A percentile compares a stretch with the other conserved stretches of the same genome.
Evolutionary conservation across 2,329 filamentous ascomycete species (phyloP).

Genomic region (Sarocladium brachiariae): DNA sequence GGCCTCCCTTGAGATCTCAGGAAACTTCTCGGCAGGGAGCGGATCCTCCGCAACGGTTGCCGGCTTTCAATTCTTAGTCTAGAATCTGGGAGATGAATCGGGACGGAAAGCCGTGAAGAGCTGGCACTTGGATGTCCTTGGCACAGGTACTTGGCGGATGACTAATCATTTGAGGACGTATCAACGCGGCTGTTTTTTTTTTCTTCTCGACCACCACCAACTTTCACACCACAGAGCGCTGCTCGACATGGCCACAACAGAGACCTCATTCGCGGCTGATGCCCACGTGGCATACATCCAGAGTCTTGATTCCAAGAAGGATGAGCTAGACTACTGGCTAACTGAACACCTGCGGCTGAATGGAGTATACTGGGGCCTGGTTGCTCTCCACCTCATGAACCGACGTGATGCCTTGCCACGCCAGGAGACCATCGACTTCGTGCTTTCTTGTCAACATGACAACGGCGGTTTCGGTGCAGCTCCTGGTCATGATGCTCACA

Average conservation of each 20-base stretch:
- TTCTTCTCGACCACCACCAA: background rate
- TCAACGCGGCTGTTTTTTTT: background rate
- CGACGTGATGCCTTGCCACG: constrained; percentile 76
- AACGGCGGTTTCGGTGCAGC: constrained; percentile 90
- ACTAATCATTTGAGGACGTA: background rate
- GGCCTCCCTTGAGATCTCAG: no score
- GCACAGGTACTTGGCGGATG: background rate
- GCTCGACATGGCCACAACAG: constrained; percentile 4
- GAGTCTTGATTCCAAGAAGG: constrained; percentile 81
- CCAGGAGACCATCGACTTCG: constrained; percentile 77
- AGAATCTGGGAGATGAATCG: no score
- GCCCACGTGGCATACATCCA: constrained; percentile 88
- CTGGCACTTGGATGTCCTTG: background rate
- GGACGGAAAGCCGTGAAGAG: background rate
- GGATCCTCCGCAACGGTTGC: no score
- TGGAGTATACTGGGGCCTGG: constrained; percentile 94
- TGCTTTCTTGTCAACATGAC: constrained; percentile 88
- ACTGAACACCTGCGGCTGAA: constrained; percentile 95
- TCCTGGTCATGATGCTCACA: constrained; percentile 89
- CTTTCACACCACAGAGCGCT: background rate
- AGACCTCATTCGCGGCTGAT: constrained; percentile 34
- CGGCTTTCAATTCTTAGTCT: no score
- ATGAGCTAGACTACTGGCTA: constrained; percentile 96
- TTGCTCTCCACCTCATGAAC: constrained; percentile 76
- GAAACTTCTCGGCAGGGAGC: no score